phyloP scores from a whole-genome alignment of 2,329 filamentous ascomycete genomes.

The Dactylellina sp. region DNA sequence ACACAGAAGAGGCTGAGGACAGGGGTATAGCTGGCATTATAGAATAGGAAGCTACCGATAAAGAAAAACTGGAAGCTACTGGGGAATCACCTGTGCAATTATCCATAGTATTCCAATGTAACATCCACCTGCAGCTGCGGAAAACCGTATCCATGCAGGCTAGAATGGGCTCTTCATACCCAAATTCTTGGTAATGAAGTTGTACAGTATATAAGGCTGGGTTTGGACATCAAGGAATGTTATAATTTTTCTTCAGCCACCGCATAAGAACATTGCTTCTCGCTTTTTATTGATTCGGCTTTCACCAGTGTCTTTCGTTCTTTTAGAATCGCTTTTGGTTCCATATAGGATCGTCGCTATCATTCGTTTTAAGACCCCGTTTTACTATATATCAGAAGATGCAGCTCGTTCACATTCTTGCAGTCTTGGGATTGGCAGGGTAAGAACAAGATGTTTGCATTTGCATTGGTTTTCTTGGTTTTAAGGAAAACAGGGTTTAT shows the following conservation, averaged over 20 bases:
- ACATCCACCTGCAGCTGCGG: neutral
- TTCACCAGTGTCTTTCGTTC: neutral
- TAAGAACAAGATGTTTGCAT: neutral
- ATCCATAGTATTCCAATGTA: neutral
- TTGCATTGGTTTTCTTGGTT: neutral
- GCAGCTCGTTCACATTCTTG: conserved; percentile 1
- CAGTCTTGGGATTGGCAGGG: conserved; percentile 4
- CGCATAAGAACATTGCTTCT: neutral
- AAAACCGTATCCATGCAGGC: neutral
- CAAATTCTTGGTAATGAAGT: neutral
- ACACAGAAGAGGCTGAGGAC: too few species aligned
- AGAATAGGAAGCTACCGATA: too few species aligned
- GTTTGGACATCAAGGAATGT: neutral
- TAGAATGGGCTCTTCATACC: neutral
- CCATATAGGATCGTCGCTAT: neutral
- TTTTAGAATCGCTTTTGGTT: neutral
- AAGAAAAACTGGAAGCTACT: too few species aligned
- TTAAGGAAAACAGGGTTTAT: neutral
- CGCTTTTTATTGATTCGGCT: too few species aligned
- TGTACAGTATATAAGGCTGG: neutral
- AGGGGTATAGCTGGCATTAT: too few species aligned
- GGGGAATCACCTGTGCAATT: too few species aligned
- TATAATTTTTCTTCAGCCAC: too few species aligned
- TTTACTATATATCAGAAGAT: neutral
- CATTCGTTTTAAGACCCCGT: neutral